Evolutionary conservation across 208 protist genomes (phyloP), one percentile per base, ranked within the genome.

Genomic region (Trypanosoma melophagium): DNA sequence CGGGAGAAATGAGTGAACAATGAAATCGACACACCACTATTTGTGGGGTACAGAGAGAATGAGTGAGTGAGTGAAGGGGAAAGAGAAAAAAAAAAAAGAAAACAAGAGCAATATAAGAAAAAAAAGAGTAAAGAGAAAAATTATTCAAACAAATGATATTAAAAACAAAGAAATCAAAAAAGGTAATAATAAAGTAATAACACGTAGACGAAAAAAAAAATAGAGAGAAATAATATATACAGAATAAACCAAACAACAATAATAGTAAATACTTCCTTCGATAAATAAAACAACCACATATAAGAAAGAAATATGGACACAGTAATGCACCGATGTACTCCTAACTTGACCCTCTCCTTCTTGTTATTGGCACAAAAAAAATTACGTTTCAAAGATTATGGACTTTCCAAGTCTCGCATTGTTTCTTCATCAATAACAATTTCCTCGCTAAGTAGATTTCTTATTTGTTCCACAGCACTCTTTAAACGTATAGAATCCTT

Each of bases 351-450:
- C 2, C 10, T 47, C 9, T 47, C 10, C 3, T 47, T 17, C 42
- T 47, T 47, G 1, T 35, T 35, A 38, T 38, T 38, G 14, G n/a
- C 7, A 35, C 52, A 0, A 60, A 17, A 0, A 60, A 17, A 35
- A 35, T 35, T 35, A 35, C 28, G 5, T 35, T 35, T 35, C 28
- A 35, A 35, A 35, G 1, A 35, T 35, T 35, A 31, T 21, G 17
- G 2, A 2, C 35, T 16, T 35, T 47, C 66, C 8, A 63, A 42
- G 21, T 57, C n/a, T n/a, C 53, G 66, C 24, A 77, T 17, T 17
- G 52, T 59, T 31, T 51, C 59, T 40, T 72, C 49, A n/a, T 77
- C 64, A 40, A 77, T 49, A 17, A 52, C 42, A n/a, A 77, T 66
- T 54, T 74, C 74, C 31, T 69, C 55, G 9, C 12, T 52, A n/a